Evolutionary conservation across 2,329 filamentous ascomycete genomes (phyloP).

Genomic region (Apiospora arundinis): DNA sequence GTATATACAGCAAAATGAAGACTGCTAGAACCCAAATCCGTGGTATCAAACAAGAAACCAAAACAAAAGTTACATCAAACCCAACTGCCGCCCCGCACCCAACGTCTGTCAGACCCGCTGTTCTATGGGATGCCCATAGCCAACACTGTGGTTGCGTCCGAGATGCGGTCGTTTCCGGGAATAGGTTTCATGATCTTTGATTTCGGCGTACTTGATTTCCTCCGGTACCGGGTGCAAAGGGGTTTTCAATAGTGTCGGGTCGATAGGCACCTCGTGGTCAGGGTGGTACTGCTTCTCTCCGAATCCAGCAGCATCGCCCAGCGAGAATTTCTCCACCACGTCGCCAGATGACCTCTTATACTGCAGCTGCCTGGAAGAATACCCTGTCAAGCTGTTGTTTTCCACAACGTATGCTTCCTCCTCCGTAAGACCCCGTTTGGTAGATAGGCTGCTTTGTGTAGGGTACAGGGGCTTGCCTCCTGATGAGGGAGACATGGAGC

Average conservation of each 20-base stretch:
- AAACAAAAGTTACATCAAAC: conserved; percentile 5
- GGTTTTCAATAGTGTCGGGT: not conserved
- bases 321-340: conserved; percentile 7
- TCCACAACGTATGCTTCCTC: not conserved
- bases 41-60: conserved; percentile 15
- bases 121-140: not conserved
- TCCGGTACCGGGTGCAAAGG: not conserved
- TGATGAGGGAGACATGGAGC: conserved; percentile 6
- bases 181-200: not conserved
- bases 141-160: not conserved
- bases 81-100: not conserved
- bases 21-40: conserved; percentile 9
- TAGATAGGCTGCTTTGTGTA: conserved; percentile 4
- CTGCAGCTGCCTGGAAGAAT: not conserved
- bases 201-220: conserved; percentile 16
- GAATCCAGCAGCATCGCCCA: not conserved
- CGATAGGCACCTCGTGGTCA: conserved; percentile 2
- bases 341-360: conserved; percentile 11
- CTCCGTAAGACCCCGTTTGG: not conserved
- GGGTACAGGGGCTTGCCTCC: conserved; percentile 15
- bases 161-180: conserved; percentile 6
- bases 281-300: conserved; percentile 12
- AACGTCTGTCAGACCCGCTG: not conserved
- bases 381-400: not conserved
- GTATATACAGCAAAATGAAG: conserved; percentile 4